These are phyloP conservation scores for Chlamydomonas schloesseri DNA, from an alignment of 139 green algal species.

Conservation along the genomic window DNA sequence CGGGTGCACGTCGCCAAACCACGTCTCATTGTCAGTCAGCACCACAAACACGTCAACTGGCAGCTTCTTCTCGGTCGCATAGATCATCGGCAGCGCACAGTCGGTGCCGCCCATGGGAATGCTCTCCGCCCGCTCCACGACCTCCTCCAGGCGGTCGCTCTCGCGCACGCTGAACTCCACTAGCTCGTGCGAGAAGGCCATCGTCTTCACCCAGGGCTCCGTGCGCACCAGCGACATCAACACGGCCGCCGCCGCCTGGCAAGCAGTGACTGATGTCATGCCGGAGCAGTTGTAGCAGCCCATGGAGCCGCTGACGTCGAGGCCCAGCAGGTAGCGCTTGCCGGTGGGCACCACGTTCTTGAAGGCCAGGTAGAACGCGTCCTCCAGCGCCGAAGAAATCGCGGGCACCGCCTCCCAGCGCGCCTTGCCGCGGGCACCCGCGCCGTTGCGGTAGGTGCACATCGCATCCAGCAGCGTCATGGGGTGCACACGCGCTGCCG, in stretches of 20 bases:
- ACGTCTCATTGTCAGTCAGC: slow-evolving; percentile 52
- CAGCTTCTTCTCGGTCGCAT: slow-evolving; percentile 23
- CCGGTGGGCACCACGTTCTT: slow-evolving; percentile 46
- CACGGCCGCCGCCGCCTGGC: slow-evolving; percentile 38
- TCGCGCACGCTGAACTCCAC: background rate
- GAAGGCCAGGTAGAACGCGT: slow-evolving; percentile 48
- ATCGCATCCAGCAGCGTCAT: too few relatives aligned
- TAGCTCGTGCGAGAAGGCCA: slow-evolving; percentile 45
- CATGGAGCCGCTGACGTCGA: slow-evolving; percentile 53
- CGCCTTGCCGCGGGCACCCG: background rate
- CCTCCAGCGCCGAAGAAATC: slow-evolving; percentile 30
- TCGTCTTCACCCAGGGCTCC: slow-evolving; percentile 27
- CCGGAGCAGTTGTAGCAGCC: slow-evolving; percentile 7
- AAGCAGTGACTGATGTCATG: slow-evolving; percentile 3
- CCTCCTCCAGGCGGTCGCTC: slow-evolving; percentile 8
- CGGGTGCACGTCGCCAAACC: slow-evolving; percentile 1
- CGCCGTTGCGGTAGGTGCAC: slow-evolving; percentile 13
- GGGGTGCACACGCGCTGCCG: slow-evolving; percentile 26
- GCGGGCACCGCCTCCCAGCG: background rate
- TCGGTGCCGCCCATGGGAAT: slow-evolving; percentile 49
- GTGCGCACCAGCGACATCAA: slow-evolving; percentile 31
- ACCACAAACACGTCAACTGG: slow-evolving; percentile 50
- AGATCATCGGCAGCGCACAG: slow-evolving; percentile 45
- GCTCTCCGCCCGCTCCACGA: background rate
- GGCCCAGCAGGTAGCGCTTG: slow-evolving; percentile 40